Evolutionary conservation across 345 rosid genomes (phyloP).

Genomic region (Eucalyptus regnans): DNA sequence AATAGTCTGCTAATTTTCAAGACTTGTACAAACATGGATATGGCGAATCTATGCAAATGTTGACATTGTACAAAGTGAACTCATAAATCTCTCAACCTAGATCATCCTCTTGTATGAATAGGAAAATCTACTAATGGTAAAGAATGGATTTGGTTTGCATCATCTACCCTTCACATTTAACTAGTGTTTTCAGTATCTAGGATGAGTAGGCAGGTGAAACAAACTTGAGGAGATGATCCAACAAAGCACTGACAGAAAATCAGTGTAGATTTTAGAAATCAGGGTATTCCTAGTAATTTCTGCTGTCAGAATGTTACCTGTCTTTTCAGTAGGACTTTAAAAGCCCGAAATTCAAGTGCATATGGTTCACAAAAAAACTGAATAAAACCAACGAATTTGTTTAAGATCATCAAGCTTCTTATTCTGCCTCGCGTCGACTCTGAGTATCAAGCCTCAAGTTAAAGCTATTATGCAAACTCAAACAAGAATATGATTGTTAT

Average conservation of each 20-base stretch:
- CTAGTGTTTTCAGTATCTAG: background rate
- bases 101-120: background rate
- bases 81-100: background rate
- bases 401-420: background rate
- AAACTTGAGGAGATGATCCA: background rate
- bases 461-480: background rate
- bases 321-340: background rate
- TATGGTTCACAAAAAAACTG: background rate
- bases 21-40: background rate
- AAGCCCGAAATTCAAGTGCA: background rate
- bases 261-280: background rate
- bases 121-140: background rate
- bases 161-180: background rate
- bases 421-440: background rate
- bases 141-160: background rate
- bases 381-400: background rate
- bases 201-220: background rate
- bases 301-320: background rate
- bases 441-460: background rate
- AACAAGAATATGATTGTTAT: background rate
- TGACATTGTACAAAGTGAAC: background rate
- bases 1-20: background rate
- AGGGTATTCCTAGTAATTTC: background rate
- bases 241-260: background rate
- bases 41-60: background rate